Percentiles rank a stretch among this genome's conserved stretches.
These are phyloP conservation scores for Kregervanrija pseudodelftensis DNA, from an alignment of 805 yeast genomes.

Conservation along the genomic window DNA sequence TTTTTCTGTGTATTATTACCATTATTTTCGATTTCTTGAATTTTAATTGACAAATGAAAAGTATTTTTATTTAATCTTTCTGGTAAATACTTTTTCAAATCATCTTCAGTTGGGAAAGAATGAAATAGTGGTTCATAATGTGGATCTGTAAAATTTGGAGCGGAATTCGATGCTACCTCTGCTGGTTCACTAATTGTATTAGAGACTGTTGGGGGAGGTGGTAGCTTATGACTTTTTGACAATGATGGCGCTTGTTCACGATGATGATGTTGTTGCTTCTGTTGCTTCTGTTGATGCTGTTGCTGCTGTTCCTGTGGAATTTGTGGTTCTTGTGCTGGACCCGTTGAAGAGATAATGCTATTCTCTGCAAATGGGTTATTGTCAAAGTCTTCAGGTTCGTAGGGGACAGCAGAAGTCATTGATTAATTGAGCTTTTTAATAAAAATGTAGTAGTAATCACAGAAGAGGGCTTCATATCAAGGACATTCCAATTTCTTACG, in stretches of 20 bases:
- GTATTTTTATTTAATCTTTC: conserved; percentile 37
- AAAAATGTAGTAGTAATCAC: too few relatives aligned
- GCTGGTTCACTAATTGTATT: not conserved
- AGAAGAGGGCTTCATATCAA: too few relatives aligned
- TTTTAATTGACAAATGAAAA: conserved; percentile 42
- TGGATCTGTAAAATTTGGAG: not conserved
- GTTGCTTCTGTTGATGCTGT: too few relatives aligned
- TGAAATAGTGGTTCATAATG: conserved; percentile 13
- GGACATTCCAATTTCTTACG: too few relatives aligned
- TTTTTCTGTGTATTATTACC: conserved; percentile 55
- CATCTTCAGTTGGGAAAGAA: conserved; percentile 30
- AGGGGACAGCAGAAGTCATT: conserved; percentile 32
- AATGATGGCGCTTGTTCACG: not conserved
- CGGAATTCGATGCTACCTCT: not conserved
- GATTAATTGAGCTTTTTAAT: not conserved
- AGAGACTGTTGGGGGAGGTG: conserved; percentile 6
- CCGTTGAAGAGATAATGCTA: conserved; percentile 15
- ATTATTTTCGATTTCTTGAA: conserved; percentile 64
- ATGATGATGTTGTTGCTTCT: too few relatives aligned
- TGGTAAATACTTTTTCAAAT: conserved; percentile 40
- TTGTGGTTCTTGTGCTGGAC: not conserved
- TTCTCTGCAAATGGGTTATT: conserved; percentile 57
- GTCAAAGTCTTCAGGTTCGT: conserved; percentile 46
- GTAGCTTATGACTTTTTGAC: conserved; percentile 1
- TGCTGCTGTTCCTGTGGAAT: not conserved